Percentiles rank a stretch among this genome's conserved stretches.
Conservation (phyloP, 164 flowering plant species). For the Sextonia rubra region DNA sequence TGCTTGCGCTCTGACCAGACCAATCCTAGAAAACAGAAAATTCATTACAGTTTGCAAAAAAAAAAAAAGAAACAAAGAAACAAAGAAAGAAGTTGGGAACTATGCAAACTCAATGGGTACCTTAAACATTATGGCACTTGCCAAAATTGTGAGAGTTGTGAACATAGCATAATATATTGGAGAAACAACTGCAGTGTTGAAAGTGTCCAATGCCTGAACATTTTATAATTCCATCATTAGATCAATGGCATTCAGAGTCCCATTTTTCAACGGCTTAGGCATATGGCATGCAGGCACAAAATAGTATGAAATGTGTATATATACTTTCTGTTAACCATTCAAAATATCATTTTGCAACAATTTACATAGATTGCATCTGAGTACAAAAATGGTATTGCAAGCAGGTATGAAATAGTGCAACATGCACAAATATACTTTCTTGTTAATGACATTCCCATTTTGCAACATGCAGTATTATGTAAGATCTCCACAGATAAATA, state of each 20-base stretch:
- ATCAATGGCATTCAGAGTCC: neutral
- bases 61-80: too few relatives aligned
- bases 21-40: conserved; percentile 48
- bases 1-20: conserved; percentile 72
- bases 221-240: conserved; percentile 4
- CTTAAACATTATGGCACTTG: conserved; percentile 98
- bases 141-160: conserved; percentile 82
- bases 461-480: too few relatives aligned
- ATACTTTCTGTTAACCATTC: too few relatives aligned
- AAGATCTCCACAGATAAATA: too few relatives aligned
- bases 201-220: conserved; percentile 79
- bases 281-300: neutral
- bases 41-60: conserved; percentile 4
- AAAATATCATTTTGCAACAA: neutral
- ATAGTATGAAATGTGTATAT: too few relatives aligned
- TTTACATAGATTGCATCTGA: too few relatives aligned
- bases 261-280: neutral
- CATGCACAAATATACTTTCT: too few relatives aligned
- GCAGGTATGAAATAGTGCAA: too few relatives aligned
- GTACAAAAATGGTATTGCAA: too few relatives aligned
- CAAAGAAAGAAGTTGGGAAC: neutral
- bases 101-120: conserved; percentile 25
- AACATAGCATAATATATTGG: conserved; percentile 94
- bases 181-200: conserved; percentile 83
- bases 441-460: too few relatives aligned